Base-by-base conservation (phyloP, 768 basidiomycete species). In the Termitomyces eurrhizus region DNA sequence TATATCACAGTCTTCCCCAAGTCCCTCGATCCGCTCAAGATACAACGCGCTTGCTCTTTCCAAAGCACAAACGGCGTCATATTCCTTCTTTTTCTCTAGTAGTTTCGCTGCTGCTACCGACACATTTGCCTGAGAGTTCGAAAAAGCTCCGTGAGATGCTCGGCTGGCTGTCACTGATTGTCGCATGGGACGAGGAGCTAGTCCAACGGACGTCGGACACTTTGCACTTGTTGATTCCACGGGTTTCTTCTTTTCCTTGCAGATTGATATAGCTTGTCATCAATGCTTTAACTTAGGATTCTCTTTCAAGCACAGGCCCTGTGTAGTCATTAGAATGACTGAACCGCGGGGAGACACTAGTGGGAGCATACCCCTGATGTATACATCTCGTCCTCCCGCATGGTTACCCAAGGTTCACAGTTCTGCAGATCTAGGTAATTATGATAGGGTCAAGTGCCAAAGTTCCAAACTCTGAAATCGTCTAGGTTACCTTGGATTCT, bases 21-120 rank as follows among this genome's bases (percentile, higher is more conserved):
- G 75, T 7, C 78, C 83, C 64, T 87, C 85, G 45, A 92, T 83
- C 8, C 89, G 82, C 69, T 85, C 82, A 2, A 88, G 77, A 67
- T 87, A 89, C 37, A 85, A 70, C 7, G 81, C 72, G 57, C 83
- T 87, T 0, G 87, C 84, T 57, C 79, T 77, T 67, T 91, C 88
- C 6, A 92, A 76, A 1, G 90, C 90, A 24, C 83, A 79, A 29
- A 91, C 87, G 0, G 88, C 89, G 57, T 91, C 89, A 58, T 78
- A 84, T 70, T 92, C 90, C 68, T 90, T 92, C 76, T 90, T 92
- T 77, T 92, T 92, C 67, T 92, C 90, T 2, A 78, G 57, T 48
- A 90, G 79, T 64, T 86, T 87, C 18, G 83, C 77, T 1, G 74
- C 60, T 1, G 84, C 79, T 0, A 82, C 83, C 2, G 83, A 75